Percentiles rank a stretch among this genome's conserved stretches.
Conservation (phyloP, 2,329 filamentous ascomycete genomes). For the Clarireedia paspali region DNA sequence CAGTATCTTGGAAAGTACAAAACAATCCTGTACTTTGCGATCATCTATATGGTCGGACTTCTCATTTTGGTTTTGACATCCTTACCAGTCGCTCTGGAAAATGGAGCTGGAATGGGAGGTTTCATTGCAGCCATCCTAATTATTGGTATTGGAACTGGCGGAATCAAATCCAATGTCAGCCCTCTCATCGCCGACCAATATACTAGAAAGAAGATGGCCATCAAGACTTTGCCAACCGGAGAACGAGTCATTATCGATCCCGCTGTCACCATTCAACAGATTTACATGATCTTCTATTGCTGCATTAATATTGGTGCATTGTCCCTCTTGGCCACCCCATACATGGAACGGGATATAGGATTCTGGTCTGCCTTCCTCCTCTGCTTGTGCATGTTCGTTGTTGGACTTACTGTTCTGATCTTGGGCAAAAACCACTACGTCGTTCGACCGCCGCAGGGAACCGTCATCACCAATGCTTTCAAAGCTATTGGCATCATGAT, state of each 20-base stretch:
- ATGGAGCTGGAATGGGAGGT: constrained; percentile 39
- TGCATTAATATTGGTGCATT: constrained; percentile 59
- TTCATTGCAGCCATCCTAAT: constrained; percentile 44
- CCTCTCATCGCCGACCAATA: constrained; percentile 55
- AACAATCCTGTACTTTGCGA: constrained; percentile 45
- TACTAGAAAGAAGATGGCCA: constrained; percentile 34
- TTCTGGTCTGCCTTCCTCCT: constrained; percentile 40
- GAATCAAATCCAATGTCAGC: constrained; percentile 60
- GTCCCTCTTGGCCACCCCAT: constrained; percentile 36
- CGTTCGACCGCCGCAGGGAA: constrained; percentile 48
- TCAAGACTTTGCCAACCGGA: constrained; percentile 42
- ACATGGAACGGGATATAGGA: constrained; percentile 38
- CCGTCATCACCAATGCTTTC: constrained; percentile 59
- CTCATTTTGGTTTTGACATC: constrained; percentile 44
- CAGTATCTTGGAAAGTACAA: constrained; percentile 54
- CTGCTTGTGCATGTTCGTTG: constrained; percentile 43
- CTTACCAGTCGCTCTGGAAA: constrained; percentile 38
- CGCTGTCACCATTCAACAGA: constrained; percentile 45
- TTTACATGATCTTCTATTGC: constrained; percentile 49
- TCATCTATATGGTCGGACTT: constrained; percentile 44
- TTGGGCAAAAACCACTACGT: constrained; percentile 50
- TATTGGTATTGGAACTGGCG: constrained; percentile 39
- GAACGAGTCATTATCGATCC: constrained; percentile 55
- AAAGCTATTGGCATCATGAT: constrained; percentile 49
- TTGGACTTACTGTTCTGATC: constrained; percentile 43